Base-by-base conservation (phyloP, 2,329 filamentous ascomycete species). In the Colletotrichum spaethianum region DNA sequence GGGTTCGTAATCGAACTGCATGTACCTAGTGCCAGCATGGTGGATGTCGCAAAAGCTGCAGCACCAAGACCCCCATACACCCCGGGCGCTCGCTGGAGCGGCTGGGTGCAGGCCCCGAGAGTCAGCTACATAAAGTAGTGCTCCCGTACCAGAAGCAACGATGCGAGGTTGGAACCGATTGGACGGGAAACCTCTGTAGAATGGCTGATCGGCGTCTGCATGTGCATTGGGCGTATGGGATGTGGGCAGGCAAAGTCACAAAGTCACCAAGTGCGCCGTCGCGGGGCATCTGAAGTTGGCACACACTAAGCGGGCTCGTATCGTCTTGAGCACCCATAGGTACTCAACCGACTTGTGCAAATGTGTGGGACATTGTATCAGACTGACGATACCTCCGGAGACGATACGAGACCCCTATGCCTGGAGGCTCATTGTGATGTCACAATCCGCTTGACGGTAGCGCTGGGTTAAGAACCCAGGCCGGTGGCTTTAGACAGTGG, bases 11-110 rank as follows among this genome's bases (percentile, higher is more conserved):
- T 70, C 70, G 55, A 26, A 52, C 65, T 69, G 46, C 53, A 33
- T 56, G 33, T 60, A 72, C 63, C 64, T 55, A 70, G 65, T 63
- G 65, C 57, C 70, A 72, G 52, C 66, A 66, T 53, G 59, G 69
- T 60, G 56, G 56, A 72, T 60, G 65, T 72, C 70, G 65, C 70
- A 56, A 68, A 62, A 69, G 60, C 64, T 72, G 59, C 65, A 60
- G 52, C 40, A 62, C 53, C 64, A 23, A 53, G 26, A 52, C 59
- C 65, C 64, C n/a, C n/a, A n/a, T 62, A 56, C 18, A 50, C 50
- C 31, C 53, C 56, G 63, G 61, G 61, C 53, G 53, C 56, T 65
- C 53, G 61, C 68, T 50, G 57, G 42, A 52, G 50, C 64, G 52
- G 53, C 65, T 69, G 59, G 65, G 65, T 72, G 59, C 65, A 64